Evolutionary conservation across 2,329 filamentous ascomycete genomes (phyloP).

Genomic region (Diplodia sapinea): DNA sequence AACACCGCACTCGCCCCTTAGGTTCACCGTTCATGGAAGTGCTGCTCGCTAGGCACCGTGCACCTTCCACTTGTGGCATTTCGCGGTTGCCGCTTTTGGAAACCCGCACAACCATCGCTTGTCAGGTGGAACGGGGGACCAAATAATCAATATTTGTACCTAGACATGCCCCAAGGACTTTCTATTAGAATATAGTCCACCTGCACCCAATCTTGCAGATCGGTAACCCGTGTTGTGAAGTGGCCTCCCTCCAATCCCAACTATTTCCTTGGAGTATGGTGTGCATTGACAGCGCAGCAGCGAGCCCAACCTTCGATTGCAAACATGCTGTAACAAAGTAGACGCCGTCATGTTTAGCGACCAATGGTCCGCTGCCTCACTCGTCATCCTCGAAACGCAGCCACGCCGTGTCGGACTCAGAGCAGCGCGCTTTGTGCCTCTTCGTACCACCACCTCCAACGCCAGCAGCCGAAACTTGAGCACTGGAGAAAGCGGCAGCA

Average conservation of each 20-base stretch:
- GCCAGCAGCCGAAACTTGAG: background rate
- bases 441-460: background rate
- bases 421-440: background rate
- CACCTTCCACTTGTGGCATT: slow-evolving; percentile 1
- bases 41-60: background rate
- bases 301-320: background rate
- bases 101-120: background rate
- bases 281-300: background rate
- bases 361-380: background rate
- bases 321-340: background rate
- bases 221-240: background rate
- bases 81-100: background rate
- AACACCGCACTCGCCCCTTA: background rate
- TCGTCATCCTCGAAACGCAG: background rate
- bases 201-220: background rate
- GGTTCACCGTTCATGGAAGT: too few relatives aligned
- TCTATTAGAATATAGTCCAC: background rate
- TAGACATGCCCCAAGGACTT: background rate
- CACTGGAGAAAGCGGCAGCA: background rate
- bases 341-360: background rate
- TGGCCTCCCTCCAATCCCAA: background rate
- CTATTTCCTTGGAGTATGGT: background rate
- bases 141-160: background rate
- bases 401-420: background rate
- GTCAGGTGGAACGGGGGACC: background rate